Evolutionary conservation across 257 asterid species (phyloP), one percentile per base, ranked within the genome.

Genomic region (Osmanthus fragrans): DNA sequence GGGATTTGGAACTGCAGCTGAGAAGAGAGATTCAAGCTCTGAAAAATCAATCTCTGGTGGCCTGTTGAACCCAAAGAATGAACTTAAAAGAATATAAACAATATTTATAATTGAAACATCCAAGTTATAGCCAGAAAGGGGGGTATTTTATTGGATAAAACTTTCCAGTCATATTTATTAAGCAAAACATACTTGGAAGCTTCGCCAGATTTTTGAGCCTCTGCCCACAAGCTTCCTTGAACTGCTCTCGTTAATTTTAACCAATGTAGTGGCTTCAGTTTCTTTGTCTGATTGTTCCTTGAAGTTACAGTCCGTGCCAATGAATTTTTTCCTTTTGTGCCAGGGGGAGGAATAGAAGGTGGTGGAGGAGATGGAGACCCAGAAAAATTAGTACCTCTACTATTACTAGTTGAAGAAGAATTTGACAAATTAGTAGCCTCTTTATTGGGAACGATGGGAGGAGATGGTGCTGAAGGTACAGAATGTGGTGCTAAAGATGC

Each of bases 171-270:
- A 76, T 68, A 78, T 63, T 58, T 71, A 54, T 18, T 49, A 76
- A 63, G 68, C 75, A 83, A 71, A 80, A 83, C 84, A 79, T 87
- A 94, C 98, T 84, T 92, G 81, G 94, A 77, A 86, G 94, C 87
- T 83, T 94, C 98, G 51, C 91, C 88, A 68, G 91, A 84, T 84
- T 94, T 94, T 60, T 94, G 98, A 74, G 97, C 73, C 82, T 94
- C 98, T 0, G 97, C 98, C 98, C 98, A 94, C 89, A 94, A 87
- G 91, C 98, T 94, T 84, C 98, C 98, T 75, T 91, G 89, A 83
- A 90, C 98, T 75, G 97, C 98, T 87, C 97, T 90, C 27, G 96
- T 88, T 82, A 94, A 67, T 82, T 94, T 94, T 79, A 92, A 81
- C 98, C 98, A 94, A 80, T 92, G 98, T 78, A 94, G 82, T 9